Conservation (phyloP, 2,329 filamentous ascomycete species). For the Aspergillus clavatus region DNA sequence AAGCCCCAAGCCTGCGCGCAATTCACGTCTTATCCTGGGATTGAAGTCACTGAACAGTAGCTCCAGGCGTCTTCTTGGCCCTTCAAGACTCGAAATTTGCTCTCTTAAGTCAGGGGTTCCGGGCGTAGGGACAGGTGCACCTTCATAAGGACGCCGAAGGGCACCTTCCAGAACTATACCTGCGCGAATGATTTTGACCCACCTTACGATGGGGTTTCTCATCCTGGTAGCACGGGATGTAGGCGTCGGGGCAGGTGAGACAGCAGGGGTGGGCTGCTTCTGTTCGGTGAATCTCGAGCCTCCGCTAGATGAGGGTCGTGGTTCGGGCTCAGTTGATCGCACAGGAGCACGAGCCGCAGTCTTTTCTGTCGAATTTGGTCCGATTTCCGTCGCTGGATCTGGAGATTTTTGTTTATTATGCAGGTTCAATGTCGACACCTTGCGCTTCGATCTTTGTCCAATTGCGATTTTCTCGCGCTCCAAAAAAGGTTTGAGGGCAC, state of each 20-base stretch:
- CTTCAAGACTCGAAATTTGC: constrained; percentile 13
- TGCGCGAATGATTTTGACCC: constrained; percentile 33
- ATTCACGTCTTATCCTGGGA: constrained; percentile 34
- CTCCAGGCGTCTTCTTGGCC: constrained; percentile 29
- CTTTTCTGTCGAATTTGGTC: constrained; percentile 9
- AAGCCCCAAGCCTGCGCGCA: constrained; percentile 39
- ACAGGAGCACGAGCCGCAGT: not conserved
- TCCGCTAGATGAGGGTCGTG: not conserved
- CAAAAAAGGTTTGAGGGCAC: constrained; percentile 24
- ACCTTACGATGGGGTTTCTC: constrained; percentile 21
- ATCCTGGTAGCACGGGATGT: constrained; percentile 1
- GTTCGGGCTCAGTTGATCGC: not conserved
- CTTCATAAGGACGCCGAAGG: constrained; percentile 18
- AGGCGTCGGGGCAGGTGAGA: constrained; percentile 9
- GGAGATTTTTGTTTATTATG: constrained; percentile 12
- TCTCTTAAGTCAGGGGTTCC: constrained; percentile 9
- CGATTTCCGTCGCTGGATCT: constrained; percentile 9
- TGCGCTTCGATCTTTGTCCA: constrained; percentile 23
- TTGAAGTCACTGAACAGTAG: constrained; percentile 36
- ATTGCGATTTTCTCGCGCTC: constrained; percentile 25
- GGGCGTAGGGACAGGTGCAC: constrained; percentile 3
- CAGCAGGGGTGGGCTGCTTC: constrained; percentile 8
- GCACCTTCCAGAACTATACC: constrained; percentile 37
- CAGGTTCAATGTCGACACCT: constrained; percentile 20
- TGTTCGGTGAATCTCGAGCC: constrained; percentile 3